Evolutionary conservation across 495 filamentous ascomycete species (phyloP), one percentile per base, ranked within the genome.

Genomic region (Stereocaulon alpinum): DNA sequence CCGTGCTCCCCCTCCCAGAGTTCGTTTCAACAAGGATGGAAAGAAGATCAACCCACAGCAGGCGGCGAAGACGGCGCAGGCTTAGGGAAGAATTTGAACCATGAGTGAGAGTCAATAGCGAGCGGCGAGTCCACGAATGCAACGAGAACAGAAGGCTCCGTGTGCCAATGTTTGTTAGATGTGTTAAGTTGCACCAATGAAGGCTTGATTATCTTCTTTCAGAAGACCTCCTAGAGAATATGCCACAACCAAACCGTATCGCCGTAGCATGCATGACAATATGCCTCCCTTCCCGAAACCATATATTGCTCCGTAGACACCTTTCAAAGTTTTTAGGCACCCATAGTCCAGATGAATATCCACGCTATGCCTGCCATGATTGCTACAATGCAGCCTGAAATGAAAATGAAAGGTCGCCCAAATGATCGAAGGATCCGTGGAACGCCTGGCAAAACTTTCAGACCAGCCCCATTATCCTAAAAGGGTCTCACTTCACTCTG

Each of bases 21-120:
- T 97, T 69, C 82, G 93, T 66, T 99, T 95, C 87, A 99, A 99
- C 86, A 97, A 97, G 86, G 93, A 99, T 74, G 93, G 93, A 80
- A 99, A 99, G 88, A 99, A 97, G 86, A 83, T 99, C 74, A 89
- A 84, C 77, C 91, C 94, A 60, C 90, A 88, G 74, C 86, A 92
- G 75, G 84, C 86, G 62, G 80, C 79, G 47, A 86, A 85, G 78
- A 78, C 79, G 70, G 71, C 76, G 70, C 81, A 83, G 56, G 68
- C 71, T 55, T 72, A 64, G 45, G 41, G n/a, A 45, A 27, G 27
- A 10, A 5, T 24, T 54, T n/a, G 17, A 54, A 44, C 4, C 40
- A n/a, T 12, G 44, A 29, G 14, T 17, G 29, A 40, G 6, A 15
- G 17, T n/a, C 22, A 27, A 18, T 43, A 14, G 9, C 41, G 34